Evolutionary conservation across 768 basidiomycete genomes (phyloP), one percentile per base, ranked within the genome.

Genomic region (Suillus variegatus): DNA sequence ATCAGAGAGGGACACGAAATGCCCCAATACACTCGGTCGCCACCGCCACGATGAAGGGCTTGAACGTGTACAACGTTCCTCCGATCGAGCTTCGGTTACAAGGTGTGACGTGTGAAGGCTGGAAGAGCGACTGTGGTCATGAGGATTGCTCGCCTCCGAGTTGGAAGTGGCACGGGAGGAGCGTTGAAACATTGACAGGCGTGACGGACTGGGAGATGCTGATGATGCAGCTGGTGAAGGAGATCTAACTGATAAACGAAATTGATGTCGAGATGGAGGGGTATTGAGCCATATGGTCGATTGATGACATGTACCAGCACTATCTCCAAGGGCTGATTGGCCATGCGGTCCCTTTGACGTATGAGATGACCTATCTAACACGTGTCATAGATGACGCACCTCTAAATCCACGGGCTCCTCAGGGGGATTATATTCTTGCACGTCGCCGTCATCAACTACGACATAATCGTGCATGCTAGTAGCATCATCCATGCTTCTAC

Each of bases 21-120:
- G 86, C 7, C 85, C 87, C 28, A 90, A 75, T 28, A 91, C 84
- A 67, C 83, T 86, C 13, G 90, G 88, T n/a, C 87, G 82, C 85
- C 85, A 88, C 75, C 78, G 84, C 60, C 84, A 80, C 13, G 79
- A 71, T 35, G 77, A 72, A 58, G 76, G 69, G 41, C 65, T 65
- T 18, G 65, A 38, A 36, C 73, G 70, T 55, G 51, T 16, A 25
- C 65, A 69, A 38, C 69, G 68, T 35, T 38, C 35, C 38, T 60
- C 66, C 7, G 63, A 63, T 22, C 56, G 61, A 38, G 61, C 64
- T 12, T 61, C 63, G 51, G 52, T 44, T 58, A 60, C 71, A 62
- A 73, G 73, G 13, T 77, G 75, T 41, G 83, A 71, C 20, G 82
- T 80, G 47, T 84, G 82, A 61, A 85, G 71, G 72, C 87, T 88